A percentile compares a stretch with the other conserved stretches of the same genome.
phyloP scores from a whole-genome alignment of 1,284 basidiomycete genomes.

The Pterulicium gracile region DNA sequence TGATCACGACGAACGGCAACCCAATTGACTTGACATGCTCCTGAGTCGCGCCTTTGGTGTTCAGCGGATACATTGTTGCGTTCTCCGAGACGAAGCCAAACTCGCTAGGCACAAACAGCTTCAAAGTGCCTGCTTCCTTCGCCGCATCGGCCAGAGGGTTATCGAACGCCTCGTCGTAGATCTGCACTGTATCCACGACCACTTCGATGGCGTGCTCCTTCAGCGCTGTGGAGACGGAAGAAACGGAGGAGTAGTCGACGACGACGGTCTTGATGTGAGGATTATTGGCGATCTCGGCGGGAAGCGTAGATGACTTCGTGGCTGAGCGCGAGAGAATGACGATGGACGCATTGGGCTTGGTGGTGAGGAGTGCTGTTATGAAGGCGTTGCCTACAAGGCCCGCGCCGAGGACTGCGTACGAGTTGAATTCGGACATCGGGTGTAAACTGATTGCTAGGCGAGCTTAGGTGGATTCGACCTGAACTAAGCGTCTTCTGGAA shows the following conservation, averaged over 20 bases:
- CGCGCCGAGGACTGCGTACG: not conserved
- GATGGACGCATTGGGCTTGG: not conserved
- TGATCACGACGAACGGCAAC: not conserved
- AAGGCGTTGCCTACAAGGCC: not conserved
- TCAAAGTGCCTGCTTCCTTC: not conserved
- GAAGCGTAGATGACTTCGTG: not conserved
- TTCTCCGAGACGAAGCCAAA: constrained; percentile 2
- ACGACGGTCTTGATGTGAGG: not conserved
- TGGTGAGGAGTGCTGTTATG: not conserved
- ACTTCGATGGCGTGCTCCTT: constrained; percentile 1
- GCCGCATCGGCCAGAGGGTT: not conserved
- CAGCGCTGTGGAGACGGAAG: not conserved
- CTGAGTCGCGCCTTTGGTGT: not conserved
- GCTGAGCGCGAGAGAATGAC: not conserved
- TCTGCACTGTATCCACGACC: not conserved
- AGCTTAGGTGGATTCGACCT: too few relatives aligned
- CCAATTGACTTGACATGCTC: not conserved
- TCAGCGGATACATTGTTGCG: not conserved
- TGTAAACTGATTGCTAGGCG: too few relatives aligned
- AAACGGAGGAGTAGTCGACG: not conserved
- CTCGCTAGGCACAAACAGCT: constrained; percentile 2
- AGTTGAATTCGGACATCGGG: not conserved
- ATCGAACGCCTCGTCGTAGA: not conserved
- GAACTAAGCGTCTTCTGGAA: too few relatives aligned
- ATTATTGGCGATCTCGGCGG: not conserved